Base-by-base conservation (phyloP, 768 basidiomycete genomes). In the Lactarius akahatsu region DNA sequence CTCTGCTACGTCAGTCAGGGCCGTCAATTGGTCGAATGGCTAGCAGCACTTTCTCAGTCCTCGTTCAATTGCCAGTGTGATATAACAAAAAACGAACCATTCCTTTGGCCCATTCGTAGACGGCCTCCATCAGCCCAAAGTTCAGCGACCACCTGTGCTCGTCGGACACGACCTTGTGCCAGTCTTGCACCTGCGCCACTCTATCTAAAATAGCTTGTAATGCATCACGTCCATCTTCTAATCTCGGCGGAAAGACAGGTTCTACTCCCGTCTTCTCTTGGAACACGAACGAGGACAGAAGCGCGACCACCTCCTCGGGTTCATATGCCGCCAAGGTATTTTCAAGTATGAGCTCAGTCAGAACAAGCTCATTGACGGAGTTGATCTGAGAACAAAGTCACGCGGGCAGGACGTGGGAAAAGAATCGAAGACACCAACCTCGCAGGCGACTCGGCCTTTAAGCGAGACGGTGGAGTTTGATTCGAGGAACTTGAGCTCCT, bases 101-200 rank as follows among this genome's bases (percentile, higher is more conserved):
- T 62, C 97, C 97, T 76, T 91, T 94, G 0, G 97, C 96, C 97
- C 97, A 99, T 76, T 98, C 97, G 74, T 98, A 98, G 8, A 98
- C 97, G 1, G 96, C 97, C 74, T 99, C 96, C 10, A 93, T 86
- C 28, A 99, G 79, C 8, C 97, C 97, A 68, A 91, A 90, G 76
- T 97, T 98, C 71, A 96, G 85, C 65, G 80, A 86, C 57, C 85
- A 83, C 61, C 88, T 86, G 74, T 91, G 92, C 65, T 87, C 92
- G 71, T 91, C 91, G 34, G 84, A 85, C 59, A 86, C 81, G 0
- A 98, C 92, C 73, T 89, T 89, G 75, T 92, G 85, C 18, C 77
- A 76, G 70, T 92, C 87, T 74, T 98, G 96, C n/a, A 91, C 84
- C 13, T 85, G 78, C 55, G 86, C 87, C 10, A 99, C 86, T 28